Percentiles rank a stretch among this genome's conserved stretches.
These are phyloP conservation scores for Gaultheria prostrata DNA, from an alignment of 148 eudicot genomes.

Conservation along the genomic window DNA sequence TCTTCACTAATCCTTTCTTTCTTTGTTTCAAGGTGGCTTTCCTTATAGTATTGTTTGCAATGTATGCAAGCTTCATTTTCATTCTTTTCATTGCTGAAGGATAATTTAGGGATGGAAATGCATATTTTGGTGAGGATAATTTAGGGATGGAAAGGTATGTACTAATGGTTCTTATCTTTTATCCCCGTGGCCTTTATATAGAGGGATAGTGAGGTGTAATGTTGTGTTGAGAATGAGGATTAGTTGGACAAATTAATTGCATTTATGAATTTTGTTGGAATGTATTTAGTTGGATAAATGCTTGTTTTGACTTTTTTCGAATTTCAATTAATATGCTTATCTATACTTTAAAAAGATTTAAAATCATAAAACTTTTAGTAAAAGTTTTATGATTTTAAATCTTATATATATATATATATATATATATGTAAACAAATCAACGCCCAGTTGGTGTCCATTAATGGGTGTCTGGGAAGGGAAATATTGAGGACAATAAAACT, in stretches of 20 bases:
- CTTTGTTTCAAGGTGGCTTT: background rate
- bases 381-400: too few species aligned
- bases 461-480: too few species aligned
- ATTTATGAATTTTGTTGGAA: too few species aligned
- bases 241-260: background rate
- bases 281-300: background rate
- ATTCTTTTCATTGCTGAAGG: background rate
- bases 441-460: too few species aligned
- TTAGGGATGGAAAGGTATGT: background rate
- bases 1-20: background rate
- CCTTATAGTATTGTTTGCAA: background rate
- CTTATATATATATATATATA: too few species aligned
- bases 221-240: background rate
- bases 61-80: background rate
- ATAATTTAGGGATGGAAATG: background rate
- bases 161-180: background rate
- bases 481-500: too few species aligned
- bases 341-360: background rate
- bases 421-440: background rate
- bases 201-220: too few species aligned
- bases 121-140: too few species aligned
- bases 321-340: background rate
- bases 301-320: background rate
- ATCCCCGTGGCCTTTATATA: background rate
- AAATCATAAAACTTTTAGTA: background rate